These are phyloP conservation scores for Malus sieversii DNA, from an alignment of 306 rosid species.

Conservation along the genomic window DNA sequence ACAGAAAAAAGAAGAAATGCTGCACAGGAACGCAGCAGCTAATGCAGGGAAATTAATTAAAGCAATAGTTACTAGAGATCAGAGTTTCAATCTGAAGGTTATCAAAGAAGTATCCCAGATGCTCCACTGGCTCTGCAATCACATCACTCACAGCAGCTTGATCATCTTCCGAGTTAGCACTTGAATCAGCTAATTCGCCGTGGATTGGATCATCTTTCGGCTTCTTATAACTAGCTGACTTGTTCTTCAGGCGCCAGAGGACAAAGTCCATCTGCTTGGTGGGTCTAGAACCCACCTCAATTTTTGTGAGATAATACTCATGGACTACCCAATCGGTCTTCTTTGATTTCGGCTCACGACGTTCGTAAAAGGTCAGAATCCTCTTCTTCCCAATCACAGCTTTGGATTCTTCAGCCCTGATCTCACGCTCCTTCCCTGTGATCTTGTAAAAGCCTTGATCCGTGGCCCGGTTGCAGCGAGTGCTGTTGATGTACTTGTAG, in stretches of 20 bases:
- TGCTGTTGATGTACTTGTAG: conserved; percentile 30
- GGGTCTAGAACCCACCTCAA: neutral
- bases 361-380: conserved; percentile 45
- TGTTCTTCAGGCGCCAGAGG: conserved; percentile 33
- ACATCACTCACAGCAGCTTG: neutral
- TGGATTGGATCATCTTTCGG: neutral
- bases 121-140: conserved; percentile 7
- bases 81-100: neutral
- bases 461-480: conserved; percentile 38
- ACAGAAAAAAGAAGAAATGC: neutral
- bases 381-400: conserved; percentile 49
- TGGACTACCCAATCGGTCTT: conserved; percentile 59
- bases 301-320: conserved; percentile 35
- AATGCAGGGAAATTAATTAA: neutral
- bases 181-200: conserved; percentile 11
- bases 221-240: neutral
- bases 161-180: conserved; percentile 3
- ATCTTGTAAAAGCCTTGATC: conserved; percentile 51
- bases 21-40: neutral
- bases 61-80: neutral
- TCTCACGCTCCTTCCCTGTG: conserved; percentile 38
- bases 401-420: conserved; percentile 22
- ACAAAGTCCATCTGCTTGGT: conserved; percentile 16
- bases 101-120: neutral
- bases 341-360: conserved; percentile 14